Conservation (phyloP, 2,329 filamentous ascomycete genomes). For the Claviceps humidiphila region DNA sequence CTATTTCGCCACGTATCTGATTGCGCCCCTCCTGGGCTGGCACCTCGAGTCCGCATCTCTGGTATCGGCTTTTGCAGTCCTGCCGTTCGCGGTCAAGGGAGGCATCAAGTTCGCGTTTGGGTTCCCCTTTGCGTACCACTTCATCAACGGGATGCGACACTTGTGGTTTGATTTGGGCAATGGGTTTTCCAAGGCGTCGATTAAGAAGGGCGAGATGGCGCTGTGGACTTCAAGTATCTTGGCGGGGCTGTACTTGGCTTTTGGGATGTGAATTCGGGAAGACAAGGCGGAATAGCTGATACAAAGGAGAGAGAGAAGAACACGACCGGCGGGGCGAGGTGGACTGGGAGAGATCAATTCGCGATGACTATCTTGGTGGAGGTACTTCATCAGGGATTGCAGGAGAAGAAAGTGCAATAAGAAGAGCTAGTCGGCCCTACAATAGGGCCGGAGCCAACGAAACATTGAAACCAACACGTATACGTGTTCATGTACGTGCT, state of each 20-base stretch:
- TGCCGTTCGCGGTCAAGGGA: conserved; percentile 47
- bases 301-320: not conserved
- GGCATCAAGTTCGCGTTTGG: conserved; percentile 40
- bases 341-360: too few species aligned
- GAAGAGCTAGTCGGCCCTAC: not conserved
- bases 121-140: conserved; percentile 48
- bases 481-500: not conserved
- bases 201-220: conserved; percentile 31
- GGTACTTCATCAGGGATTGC: not conserved
- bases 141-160: conserved; percentile 42
- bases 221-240: conserved; percentile 35
- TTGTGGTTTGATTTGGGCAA: conserved; percentile 37
- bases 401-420: not conserved
- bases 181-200: conserved; percentile 36
- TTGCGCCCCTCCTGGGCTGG: conserved; percentile 57
- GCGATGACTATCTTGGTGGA: not conserved
- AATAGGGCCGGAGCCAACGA: not conserved
- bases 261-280: conserved; percentile 27
- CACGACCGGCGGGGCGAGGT: too few species aligned
- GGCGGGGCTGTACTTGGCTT: conserved; percentile 31
- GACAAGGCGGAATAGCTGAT: not conserved
- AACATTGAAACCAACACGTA: not conserved
- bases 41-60: conserved; percentile 47
- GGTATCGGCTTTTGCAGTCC: conserved; percentile 44
- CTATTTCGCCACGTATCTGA: conserved; percentile 71